These are phyloP conservation scores for Neofusicoccum kwambonambiense DNA, from an alignment of 2,329 filamentous ascomycete genomes.

Conservation along the genomic window DNA sequence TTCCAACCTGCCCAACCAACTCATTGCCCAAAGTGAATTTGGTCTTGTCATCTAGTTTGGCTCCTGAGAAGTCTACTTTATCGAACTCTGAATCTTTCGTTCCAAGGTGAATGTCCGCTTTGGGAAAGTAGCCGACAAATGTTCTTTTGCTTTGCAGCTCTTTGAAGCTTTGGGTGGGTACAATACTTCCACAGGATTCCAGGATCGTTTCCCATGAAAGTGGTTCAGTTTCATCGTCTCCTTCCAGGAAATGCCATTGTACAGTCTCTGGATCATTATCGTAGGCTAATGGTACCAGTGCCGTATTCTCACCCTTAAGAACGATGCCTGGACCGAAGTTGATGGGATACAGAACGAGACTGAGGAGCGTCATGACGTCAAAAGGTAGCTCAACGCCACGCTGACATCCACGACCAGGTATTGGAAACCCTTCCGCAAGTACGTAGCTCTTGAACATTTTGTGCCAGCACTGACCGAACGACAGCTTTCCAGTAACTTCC, in stretches of 20 bases:
- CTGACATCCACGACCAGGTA: background rate
- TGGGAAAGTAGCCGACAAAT: background rate
- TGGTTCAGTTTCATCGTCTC: background rate
- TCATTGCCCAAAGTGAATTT: background rate
- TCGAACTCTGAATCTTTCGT: background rate
- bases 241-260: background rate
- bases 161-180: background rate
- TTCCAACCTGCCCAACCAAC: background rate
- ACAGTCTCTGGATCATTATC: background rate
- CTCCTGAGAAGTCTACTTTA: background rate
- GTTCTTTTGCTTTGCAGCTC: background rate
- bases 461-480: background rate
- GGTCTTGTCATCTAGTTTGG: background rate
- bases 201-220: background rate
- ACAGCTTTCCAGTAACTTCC: background rate
- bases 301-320: background rate
- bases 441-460: background rate
- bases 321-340: background rate
- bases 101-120: background rate
- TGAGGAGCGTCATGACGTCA: background rate
- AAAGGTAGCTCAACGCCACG: background rate
- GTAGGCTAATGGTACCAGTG: background rate
- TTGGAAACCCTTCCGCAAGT: background rate
- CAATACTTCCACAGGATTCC: background rate
- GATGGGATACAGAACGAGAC: background rate